phyloP scores from a whole-genome alignment of 345 rosid genomes.

The Ceriops zippeliana region DNA sequence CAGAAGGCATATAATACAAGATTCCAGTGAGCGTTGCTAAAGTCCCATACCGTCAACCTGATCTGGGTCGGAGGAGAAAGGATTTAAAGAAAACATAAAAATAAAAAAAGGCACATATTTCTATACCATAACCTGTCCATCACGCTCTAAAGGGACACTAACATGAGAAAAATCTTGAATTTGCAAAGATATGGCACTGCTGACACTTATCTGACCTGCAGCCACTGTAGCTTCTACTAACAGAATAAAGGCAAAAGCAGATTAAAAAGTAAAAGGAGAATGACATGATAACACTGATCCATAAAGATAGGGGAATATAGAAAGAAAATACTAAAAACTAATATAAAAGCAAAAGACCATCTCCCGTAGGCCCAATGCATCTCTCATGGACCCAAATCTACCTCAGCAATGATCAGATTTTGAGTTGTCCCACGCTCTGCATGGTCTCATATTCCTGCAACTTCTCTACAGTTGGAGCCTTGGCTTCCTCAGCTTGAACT shows the following conservation, averaged over 20 bases:
- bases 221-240: constrained; percentile 29
- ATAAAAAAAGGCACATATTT: background rate
- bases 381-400: constrained; percentile 5
- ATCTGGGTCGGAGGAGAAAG: background rate
- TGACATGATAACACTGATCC: constrained; percentile 26
- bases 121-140: constrained; percentile 11
- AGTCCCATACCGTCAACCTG: background rate
- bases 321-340: constrained; percentile 33
- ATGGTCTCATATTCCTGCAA: constrained; percentile 37
- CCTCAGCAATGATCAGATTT: constrained; percentile 35
- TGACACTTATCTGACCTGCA: constrained; percentile 32
- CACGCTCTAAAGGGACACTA: background rate
- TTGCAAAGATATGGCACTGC: constrained; percentile 23
- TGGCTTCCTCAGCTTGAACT: constrained; percentile 32
- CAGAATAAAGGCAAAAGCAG: background rate
- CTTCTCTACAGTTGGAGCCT: constrained; percentile 16
- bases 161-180: constrained; percentile 9
- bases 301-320: constrained; percentile 18
- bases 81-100: no score
- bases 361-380: constrained; percentile 5
- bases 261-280: background rate
- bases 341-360: constrained; percentile 13
- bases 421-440: constrained; percentile 52
- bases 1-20: background rate
- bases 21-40: background rate